Evolutionary conservation across 208 protist genomes (phyloP).

Genomic region (Trypanosoma cruzi): DNA sequence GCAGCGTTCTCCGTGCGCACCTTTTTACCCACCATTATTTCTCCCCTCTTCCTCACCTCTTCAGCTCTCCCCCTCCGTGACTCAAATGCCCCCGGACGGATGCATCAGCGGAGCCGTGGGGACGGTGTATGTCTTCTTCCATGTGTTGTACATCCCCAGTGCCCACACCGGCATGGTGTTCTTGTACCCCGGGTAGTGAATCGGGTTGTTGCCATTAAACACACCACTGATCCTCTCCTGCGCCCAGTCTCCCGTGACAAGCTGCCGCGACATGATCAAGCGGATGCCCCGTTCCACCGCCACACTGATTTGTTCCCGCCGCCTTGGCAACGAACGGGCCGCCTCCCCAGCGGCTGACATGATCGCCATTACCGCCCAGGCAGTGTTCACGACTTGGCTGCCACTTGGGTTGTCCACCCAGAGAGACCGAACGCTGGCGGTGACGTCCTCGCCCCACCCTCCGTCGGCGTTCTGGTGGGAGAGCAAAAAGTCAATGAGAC

Average conservation of each 20-base stretch:
- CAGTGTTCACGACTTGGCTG: conserved; percentile 96
- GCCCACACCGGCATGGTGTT: conserved; percentile 98
- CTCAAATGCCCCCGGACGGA: background rate
- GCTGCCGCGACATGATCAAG: conserved; percentile 88
- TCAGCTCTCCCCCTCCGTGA: background rate
- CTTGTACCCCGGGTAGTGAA: conserved; percentile 97
- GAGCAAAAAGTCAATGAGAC: conserved; percentile 92
- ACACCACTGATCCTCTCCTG: conserved; percentile 96
- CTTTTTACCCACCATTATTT: too few relatives aligned
- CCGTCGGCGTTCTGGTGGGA: conserved; percentile 94
- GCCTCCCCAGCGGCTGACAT: conserved; percentile 78
- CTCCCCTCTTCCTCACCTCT: background rate
- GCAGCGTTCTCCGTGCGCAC: too few relatives aligned
- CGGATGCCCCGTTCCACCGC: conserved; percentile 85
- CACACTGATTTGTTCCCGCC: conserved; percentile 38
- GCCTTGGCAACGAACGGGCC: conserved; percentile 25
- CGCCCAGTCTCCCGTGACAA: conserved; percentile 84
- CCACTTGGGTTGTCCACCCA: conserved; percentile 88
- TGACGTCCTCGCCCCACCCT: conserved; percentile 96
- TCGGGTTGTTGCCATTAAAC: conserved; percentile 98
- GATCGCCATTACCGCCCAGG: conserved; percentile 96
- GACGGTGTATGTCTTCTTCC: conserved; percentile 52
- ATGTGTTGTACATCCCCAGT: conserved; percentile 85
- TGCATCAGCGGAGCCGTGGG: background rate
- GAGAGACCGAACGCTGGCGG: conserved; percentile 83